These are phyloP conservation scores for Hypoxylon rickii DNA, from an alignment of 495 filamentous ascomycete genomes.

Conservation along the genomic window DNA sequence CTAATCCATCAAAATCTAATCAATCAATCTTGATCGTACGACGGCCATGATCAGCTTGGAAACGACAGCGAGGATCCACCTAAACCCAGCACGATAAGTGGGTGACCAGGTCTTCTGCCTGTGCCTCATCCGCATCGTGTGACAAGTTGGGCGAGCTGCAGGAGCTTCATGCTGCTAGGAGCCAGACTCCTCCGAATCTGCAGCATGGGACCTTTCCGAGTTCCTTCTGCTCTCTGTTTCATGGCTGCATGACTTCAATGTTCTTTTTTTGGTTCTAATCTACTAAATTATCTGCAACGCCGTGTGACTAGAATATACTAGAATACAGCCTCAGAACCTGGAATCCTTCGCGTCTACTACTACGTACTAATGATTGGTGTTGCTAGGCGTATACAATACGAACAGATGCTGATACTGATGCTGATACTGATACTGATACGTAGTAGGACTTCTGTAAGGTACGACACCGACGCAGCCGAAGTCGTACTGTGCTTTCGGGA, in stretches of 20 bases:
- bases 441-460: constrained; percentile 14
- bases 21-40: constrained; percentile 37
- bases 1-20: constrained; percentile 35
- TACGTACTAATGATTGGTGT: too few relatives aligned
- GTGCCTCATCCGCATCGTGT: constrained; percentile 19
- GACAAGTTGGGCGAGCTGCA: constrained; percentile 27
- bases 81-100: constrained; percentile 19
- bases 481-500: too few relatives aligned
- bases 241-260: too few relatives aligned
- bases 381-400: too few relatives aligned
- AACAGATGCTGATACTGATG: too few relatives aligned
- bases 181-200: constrained; percentile 15
- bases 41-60: constrained; percentile 20
- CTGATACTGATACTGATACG: too few relatives aligned
- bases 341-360: too few relatives aligned
- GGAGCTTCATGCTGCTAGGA: constrained; percentile 9
- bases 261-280: too few relatives aligned
- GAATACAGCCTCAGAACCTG: too few relatives aligned
- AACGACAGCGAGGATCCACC: constrained; percentile 9
- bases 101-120: constrained; percentile 8
- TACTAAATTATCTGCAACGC: too few relatives aligned
- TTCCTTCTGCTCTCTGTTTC: too few relatives aligned
- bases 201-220: not conserved
- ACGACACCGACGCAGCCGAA: constrained; percentile 3
- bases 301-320: too few relatives aligned